Conservation (phyloP, 169 alveolate genomes). For the Eimeria maxima region DNA sequence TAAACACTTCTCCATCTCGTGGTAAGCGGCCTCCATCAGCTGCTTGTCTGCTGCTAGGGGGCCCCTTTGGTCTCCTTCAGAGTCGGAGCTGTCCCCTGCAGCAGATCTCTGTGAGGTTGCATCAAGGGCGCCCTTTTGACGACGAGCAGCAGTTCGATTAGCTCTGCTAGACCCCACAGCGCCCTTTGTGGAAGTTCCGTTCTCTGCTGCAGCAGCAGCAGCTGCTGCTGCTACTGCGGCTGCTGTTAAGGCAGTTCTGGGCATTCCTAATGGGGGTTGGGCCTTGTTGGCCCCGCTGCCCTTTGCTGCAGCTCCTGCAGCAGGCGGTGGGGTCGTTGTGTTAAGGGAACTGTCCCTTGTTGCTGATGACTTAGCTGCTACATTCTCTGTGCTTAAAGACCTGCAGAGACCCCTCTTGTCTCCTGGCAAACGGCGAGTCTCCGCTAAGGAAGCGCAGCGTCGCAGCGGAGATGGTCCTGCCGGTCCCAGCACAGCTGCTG, state of each 20-base stretch:
- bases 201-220: neutral
- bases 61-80: slow-evolving; percentile 6
- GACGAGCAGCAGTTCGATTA: neutral
- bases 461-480: neutral
- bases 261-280: neutral
- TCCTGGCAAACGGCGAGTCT: neutral
- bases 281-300: neutral
- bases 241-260: neutral
- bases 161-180: neutral
- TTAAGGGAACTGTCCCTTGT: neutral
- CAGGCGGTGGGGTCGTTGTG: neutral
- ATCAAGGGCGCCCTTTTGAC: neutral
- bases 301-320: neutral
- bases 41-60: neutral
- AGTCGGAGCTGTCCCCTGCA: slow-evolving; percentile 2
- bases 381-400: neutral
- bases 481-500: neutral
- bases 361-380: neutral
- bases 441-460: neutral
- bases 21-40: slow-evolving; percentile 51
- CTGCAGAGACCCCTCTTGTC: neutral
- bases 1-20: slow-evolving; percentile 77
- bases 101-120: neutral
- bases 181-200: neutral
- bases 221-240: too few relatives aligned